Conservation (phyloP, 768 basidiomycete species). For the Phanerochaete sordida region DNA sequence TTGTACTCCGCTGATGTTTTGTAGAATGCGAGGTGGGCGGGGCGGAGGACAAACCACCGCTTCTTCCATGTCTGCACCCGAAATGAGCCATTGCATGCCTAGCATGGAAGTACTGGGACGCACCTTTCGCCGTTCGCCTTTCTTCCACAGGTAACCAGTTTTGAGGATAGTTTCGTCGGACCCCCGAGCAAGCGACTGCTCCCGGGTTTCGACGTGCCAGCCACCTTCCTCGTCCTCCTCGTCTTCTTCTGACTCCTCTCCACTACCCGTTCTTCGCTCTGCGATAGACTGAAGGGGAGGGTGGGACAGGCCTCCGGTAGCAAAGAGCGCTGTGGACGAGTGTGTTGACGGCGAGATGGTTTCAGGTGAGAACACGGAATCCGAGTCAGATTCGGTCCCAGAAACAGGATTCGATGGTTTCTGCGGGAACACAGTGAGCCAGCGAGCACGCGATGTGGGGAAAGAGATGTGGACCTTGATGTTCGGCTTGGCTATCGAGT, state of each 20-base stretch:
- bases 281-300: slow-evolving; percentile 74
- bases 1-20: slow-evolving; percentile 95
- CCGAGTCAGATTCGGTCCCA: slow-evolving; percentile 85
- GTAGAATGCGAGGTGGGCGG: slow-evolving; percentile 93
- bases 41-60: slow-evolving; percentile 94
- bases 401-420: slow-evolving; percentile 41
- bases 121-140: slow-evolving; percentile 96
- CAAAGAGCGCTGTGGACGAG: slow-evolving; percentile 29
- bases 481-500: slow-evolving; percentile 53
- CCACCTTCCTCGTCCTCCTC: slow-evolving; percentile 65
- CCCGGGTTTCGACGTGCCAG: slow-evolving; percentile 53
- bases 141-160: slow-evolving; percentile 95
- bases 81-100: background rate
- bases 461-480: slow-evolving; percentile 23
- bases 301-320: slow-evolving; percentile 32
- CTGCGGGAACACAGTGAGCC: slow-evolving; percentile 18
- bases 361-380: slow-evolving; percentile 63
- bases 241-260: slow-evolving; percentile 75
- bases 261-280: slow-evolving; percentile 65
- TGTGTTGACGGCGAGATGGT: slow-evolving; percentile 33
- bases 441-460: background rate
- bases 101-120: slow-evolving; percentile 17
- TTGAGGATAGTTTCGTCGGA: slow-evolving; percentile 77
- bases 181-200: slow-evolving; percentile 38
- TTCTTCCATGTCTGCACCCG: slow-evolving; percentile 90